These are phyloP conservation scores for Phaffomyces opuntiae DNA, from an alignment of 805 yeast genomes.

Conservation along the genomic window DNA sequence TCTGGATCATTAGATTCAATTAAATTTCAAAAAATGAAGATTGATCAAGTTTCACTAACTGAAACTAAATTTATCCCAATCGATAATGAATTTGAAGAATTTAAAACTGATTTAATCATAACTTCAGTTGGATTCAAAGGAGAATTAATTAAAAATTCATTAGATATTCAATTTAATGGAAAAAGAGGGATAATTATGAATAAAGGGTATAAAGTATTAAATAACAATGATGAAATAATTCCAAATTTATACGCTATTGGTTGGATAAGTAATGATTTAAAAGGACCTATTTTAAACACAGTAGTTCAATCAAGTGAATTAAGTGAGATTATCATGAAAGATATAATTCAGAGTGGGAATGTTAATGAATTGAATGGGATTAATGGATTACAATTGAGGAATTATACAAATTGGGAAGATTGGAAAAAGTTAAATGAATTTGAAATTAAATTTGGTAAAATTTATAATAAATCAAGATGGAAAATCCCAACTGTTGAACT, in stretches of 20 bases:
- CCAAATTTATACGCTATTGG: conserved; percentile 74
- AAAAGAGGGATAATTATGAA: conserved; percentile 39
- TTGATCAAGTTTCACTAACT: conserved; percentile 30
- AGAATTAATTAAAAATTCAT: conserved; percentile 40
- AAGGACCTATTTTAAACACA: conserved; percentile 87
- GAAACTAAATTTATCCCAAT: conserved; percentile 22
- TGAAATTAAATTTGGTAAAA: conserved; percentile 45
- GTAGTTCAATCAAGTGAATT: conserved; percentile 78
- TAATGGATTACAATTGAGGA: conserved; percentile 18
- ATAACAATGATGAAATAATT: conserved; percentile 17
- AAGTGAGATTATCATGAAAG: conserved; percentile 57
- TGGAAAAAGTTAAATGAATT: conserved; percentile 54
- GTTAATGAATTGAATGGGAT: conserved; percentile 17
- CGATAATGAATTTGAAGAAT: conserved; percentile 15
- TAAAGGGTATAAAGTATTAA: conserved; percentile 36
- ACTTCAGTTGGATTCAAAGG: conserved; percentile 83
- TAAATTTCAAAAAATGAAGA: conserved; percentile 40
- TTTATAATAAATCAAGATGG: conserved; percentile 45
- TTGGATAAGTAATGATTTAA: conserved; percentile 84
- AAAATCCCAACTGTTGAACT: conserved; percentile 44
- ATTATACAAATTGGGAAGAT: conserved; percentile 50
- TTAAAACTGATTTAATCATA: conserved; percentile 60
- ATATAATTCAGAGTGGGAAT: conserved; percentile 26
- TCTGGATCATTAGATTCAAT: conserved; percentile 34
- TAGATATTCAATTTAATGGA: conserved; percentile 41